Evolutionary conservation across 2,329 filamentous ascomycete species (phyloP).

Genomic region (Penicillium sp.): DNA sequence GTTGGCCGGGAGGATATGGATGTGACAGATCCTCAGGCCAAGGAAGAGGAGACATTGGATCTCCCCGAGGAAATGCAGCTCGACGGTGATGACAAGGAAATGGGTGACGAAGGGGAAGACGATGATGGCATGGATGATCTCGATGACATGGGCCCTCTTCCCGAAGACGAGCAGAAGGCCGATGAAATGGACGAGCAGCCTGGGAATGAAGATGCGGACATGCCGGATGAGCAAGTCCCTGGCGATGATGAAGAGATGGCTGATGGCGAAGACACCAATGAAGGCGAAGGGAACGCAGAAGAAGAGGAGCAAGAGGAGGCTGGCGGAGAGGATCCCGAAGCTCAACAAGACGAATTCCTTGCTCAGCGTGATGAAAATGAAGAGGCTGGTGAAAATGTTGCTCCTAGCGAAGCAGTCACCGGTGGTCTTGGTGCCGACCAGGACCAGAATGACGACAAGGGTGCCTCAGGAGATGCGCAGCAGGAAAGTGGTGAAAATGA

Average conservation of each 20-base stretch:
- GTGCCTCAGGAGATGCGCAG: slow-evolving; percentile 45
- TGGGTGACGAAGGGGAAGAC: slow-evolving; percentile 44
- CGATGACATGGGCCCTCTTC: slow-evolving; percentile 39
- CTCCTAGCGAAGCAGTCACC: slow-evolving; percentile 39
- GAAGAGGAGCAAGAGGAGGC: slow-evolving; percentile 39
- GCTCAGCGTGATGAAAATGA: slow-evolving; percentile 47
- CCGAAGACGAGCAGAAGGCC: slow-evolving; percentile 32
- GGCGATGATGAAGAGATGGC: slow-evolving; percentile 41
- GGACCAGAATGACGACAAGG: slow-evolving; percentile 41
- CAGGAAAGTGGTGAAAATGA: slow-evolving; percentile 43
- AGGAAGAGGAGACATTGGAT: slow-evolving; percentile 76
- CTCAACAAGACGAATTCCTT: slow-evolving; percentile 46
- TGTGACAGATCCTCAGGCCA: slow-evolving; percentile 66
- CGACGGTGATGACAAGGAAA: slow-evolving; percentile 60
- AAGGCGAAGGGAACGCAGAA: slow-evolving; percentile 47
- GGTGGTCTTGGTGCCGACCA: slow-evolving; percentile 38
- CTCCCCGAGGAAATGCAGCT: slow-evolving; percentile 85
- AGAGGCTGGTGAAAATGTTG: slow-evolving; percentile 52
- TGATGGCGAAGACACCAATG: slow-evolving; percentile 42
- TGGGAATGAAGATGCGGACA: slow-evolving; percentile 31
- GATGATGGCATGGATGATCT: slow-evolving; percentile 47
- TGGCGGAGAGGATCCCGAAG: slow-evolving; percentile 44
- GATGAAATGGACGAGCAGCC: slow-evolving; percentile 28
- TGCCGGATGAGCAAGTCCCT: slow-evolving; percentile 29
- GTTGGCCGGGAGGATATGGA: slow-evolving; percentile 60